These are phyloP conservation scores for Catharanthus roseus DNA, from an alignment of 257 asterid genomes.

Conservation along the genomic window DNA sequence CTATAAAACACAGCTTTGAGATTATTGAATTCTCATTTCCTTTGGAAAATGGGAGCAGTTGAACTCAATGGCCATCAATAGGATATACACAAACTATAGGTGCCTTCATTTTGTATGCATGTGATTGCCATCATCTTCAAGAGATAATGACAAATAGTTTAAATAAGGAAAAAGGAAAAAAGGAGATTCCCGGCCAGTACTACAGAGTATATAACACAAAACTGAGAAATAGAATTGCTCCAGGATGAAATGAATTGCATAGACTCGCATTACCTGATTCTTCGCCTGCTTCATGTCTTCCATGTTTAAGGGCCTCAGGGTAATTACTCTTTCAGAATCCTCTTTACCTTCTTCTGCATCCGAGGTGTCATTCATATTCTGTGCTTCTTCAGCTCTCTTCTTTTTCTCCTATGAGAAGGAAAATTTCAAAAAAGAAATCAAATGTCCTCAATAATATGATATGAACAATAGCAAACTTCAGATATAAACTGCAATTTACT, in stretches of 20 bases:
- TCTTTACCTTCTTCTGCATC: constrained; percentile 43
- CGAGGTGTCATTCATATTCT: constrained; percentile 40
- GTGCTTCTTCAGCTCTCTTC: constrained; percentile 34
- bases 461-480: background rate
- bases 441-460: background rate
- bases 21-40: background rate
- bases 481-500: constrained; percentile 1
- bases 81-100: background rate
- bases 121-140: background rate
- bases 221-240: background rate
- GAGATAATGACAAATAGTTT: background rate
- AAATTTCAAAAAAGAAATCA: constrained; percentile 9
- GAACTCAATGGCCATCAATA: background rate
- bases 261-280: constrained; percentile 55
- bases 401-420: constrained; percentile 47
- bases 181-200: background rate
- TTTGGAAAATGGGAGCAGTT: background rate
- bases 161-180: background rate
- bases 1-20: background rate
- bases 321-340: constrained; percentile 38
- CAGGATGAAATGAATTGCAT: background rate
- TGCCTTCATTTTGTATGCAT: background rate
- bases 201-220: no score
- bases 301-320: constrained; percentile 78
- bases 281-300: constrained; percentile 84